Conservation (phyloP, 148 eudicot genomes). For the Fagopyrum tataricum region DNA sequence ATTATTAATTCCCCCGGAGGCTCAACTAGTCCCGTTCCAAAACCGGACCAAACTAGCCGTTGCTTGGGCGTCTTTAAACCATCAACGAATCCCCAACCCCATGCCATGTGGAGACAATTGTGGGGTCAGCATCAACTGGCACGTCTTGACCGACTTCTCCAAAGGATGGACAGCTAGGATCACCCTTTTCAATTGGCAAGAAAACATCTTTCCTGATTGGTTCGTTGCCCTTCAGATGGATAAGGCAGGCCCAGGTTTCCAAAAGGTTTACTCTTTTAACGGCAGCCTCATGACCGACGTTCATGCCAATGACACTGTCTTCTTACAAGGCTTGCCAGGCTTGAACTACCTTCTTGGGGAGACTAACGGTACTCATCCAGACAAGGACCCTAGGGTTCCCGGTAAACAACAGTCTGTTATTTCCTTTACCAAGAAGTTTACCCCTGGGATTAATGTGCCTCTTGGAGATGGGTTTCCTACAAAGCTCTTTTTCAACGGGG, state of each 20-base stretch:
- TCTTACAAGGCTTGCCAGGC: conserved; percentile 47
- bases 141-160: conserved; percentile 44
- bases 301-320: conserved; percentile 29
- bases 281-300: conserved; percentile 28
- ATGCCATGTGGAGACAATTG: conserved; percentile 85
- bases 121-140: conserved; percentile 90
- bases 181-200: conserved; percentile 70
- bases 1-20: conserved; percentile 79
- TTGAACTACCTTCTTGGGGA: conserved; percentile 36
- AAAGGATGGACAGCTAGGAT: conserved; percentile 65
- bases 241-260: conserved; percentile 30
- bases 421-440: conserved; percentile 40
- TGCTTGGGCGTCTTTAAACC: conserved; percentile 78
- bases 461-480: conserved; percentile 49
- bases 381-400: conserved; percentile 35
- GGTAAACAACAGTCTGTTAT: conserved; percentile 65
- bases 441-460: conserved; percentile 21
- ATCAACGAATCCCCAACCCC: conserved; percentile 49
- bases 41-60: conserved; percentile 48
- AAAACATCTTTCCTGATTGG: conserved; percentile 48
- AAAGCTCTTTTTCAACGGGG: conserved; percentile 49
- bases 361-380: conserved; percentile 30
- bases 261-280: conserved; percentile 51
- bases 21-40: conserved; percentile 77
- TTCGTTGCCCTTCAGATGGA: conserved; percentile 42